These are phyloP conservation scores for Alisma plantagoaquatica DNA, from an alignment of 106 monocot species.

Conservation along the genomic window DNA sequence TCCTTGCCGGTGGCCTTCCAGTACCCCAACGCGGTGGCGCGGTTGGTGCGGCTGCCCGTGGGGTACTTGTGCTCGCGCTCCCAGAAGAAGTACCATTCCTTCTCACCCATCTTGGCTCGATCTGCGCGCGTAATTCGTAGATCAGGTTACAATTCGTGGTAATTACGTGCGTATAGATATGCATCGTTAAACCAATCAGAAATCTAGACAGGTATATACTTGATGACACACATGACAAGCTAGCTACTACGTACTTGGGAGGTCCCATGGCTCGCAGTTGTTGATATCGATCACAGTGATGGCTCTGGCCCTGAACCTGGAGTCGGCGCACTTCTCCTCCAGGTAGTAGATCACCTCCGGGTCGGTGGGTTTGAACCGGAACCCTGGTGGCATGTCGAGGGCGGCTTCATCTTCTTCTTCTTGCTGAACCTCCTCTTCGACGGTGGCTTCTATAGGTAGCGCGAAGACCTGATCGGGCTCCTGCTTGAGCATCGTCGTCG, in stretches of 20 bases:
- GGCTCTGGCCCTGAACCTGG: constrained; percentile 24
- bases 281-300: constrained; percentile 56
- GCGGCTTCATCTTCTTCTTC: not conserved
- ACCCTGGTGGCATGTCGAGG: constrained; percentile 13
- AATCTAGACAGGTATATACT: too few species aligned
- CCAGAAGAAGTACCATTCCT: constrained; percentile 72
- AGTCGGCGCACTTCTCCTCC: constrained; percentile 11
- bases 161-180: too few species aligned
- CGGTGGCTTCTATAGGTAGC: too few species aligned
- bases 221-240: too few species aligned
- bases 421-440: too few species aligned
- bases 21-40: constrained; percentile 50
- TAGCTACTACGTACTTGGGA: constrained; percentile 28
- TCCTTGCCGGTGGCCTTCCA: constrained; percentile 95
- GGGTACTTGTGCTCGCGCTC: constrained; percentile 36
- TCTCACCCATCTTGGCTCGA: too few species aligned
- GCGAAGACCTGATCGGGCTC: too few species aligned
- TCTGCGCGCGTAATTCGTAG: too few species aligned
- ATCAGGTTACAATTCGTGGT: too few species aligned
- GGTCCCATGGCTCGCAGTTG: constrained; percentile 75
- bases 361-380: constrained; percentile 19
- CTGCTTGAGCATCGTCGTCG: too few species aligned
- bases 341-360: constrained; percentile 23
- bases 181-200: too few species aligned
- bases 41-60: constrained; percentile 36